Base-by-base conservation (phyloP, 2,329 filamentous ascomycete genomes). In the Trichoderma lentiforme region DNA sequence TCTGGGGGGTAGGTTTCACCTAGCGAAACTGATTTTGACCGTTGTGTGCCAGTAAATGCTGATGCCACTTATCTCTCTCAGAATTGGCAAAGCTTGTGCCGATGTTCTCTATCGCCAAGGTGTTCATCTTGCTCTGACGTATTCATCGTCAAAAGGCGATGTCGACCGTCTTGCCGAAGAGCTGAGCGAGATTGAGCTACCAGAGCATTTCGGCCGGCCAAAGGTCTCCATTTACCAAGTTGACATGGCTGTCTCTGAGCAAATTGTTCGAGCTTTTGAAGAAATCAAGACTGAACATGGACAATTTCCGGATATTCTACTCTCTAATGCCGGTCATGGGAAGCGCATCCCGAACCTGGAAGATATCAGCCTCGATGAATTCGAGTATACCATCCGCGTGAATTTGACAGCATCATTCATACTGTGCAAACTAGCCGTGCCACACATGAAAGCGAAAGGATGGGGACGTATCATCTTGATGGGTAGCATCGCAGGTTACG, bases 291-390 rank as follows among this genome's bases (percentile, higher is more conserved):
- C 18, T 47, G 15, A n/a, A n/a, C 39, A 47, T 7, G 39, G 39
- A 7, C 39, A n/a, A 47, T 47, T 47, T 47, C 39, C 39, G 3
- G 39, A 47, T 47, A 47, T 47, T 2, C 1, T 47, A 18, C 7
- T 47, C 39, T 47, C 39, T 9, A 93, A 93, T 76, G 91, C 91
- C 1, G 90, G 90, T 0, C 86, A 90, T 74, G 90, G 90, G 53
- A 89, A 89, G 76, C 84, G 89, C n/a, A 86, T 90, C 71, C 81
- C 81, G 3, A 78, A 82, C 62, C 84, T 89, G 62, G 82, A 85
- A 76, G 89, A 91, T 72, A 91, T 92, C 73, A 83, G 85, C 7
- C 78, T 91, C 28, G 88, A 89, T 67, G 89, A 92, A 77, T 92
- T 90, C 77, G 89, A 92, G 76, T 82, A 87, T 76, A 91, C 87